Conservation (phyloP, 768 basidiomycete genomes). For the Galerina sulciceps region DNA sequence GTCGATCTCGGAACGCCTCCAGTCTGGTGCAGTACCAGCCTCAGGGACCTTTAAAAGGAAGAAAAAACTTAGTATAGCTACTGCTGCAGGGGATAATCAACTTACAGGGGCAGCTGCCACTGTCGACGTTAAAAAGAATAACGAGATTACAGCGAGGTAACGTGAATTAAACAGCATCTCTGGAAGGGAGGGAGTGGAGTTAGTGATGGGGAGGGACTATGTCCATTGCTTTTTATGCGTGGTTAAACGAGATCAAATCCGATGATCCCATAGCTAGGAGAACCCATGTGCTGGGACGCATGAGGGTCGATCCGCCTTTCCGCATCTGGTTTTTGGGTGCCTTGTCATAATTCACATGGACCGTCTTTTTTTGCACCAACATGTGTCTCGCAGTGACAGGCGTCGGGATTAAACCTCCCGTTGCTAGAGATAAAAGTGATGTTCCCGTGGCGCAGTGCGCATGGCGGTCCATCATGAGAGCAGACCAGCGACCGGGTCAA, state of each 20-base stretch:
- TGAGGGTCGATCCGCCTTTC: slow-evolving; percentile 37
- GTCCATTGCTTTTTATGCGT: slow-evolving; percentile 39
- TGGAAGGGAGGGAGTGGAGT: slow-evolving; percentile 24
- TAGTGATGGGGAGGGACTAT: slow-evolving; percentile 24
- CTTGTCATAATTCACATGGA: slow-evolving; percentile 35
- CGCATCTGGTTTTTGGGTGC: slow-evolving; percentile 33
- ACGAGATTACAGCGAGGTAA: slow-evolving; percentile 36
- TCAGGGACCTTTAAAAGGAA: slow-evolving; percentile 16
- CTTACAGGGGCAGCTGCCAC: slow-evolving; percentile 43
- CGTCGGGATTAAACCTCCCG: slow-evolving; percentile 25
- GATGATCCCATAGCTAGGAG: slow-evolving; percentile 33
- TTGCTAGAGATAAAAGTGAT: slow-evolving; percentile 15
- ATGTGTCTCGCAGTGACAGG: slow-evolving; percentile 26
- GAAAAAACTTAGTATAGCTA: slow-evolving; percentile 6
- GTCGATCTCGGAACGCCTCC: slow-evolving; percentile 20
- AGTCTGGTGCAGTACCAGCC: slow-evolving; percentile 16
- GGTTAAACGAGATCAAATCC: slow-evolving; percentile 37
- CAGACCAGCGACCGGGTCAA: not conserved
- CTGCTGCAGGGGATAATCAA: slow-evolving; percentile 13
- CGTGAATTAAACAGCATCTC: slow-evolving; percentile 38
- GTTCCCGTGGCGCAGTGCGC: slow-evolving; percentile 20
- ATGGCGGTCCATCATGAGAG: slow-evolving; percentile 14
- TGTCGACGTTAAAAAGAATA: slow-evolving; percentile 33
- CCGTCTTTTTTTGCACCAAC: slow-evolving; percentile 25
- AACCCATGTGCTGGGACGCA: slow-evolving; percentile 1